These are phyloP conservation scores for Colletotrichum acutatum DNA, from an alignment of 2,329 filamentous ascomycete genomes.

Conservation along the genomic window DNA sequence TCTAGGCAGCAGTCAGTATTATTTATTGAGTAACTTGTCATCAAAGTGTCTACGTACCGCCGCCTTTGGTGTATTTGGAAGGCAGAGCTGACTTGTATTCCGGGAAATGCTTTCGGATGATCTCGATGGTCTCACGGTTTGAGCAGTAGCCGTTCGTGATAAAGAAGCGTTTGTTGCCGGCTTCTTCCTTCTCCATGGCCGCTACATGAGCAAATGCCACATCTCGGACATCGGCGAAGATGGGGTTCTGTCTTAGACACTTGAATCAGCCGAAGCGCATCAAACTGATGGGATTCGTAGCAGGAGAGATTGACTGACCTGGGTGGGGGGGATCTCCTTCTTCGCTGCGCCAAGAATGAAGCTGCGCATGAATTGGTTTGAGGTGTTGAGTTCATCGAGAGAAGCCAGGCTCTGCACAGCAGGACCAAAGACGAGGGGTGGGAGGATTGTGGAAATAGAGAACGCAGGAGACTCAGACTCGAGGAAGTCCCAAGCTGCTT, in stretches of 20 bases:
- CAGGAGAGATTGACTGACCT: background rate
- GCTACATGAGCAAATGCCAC: constrained; percentile 39
- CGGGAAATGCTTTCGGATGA: background rate
- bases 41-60: background rate
- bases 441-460: constrained; percentile 41
- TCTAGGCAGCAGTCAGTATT: background rate
- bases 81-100: background rate
- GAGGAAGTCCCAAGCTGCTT: constrained; percentile 46
- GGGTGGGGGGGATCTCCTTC: background rate
- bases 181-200: constrained; percentile 35
- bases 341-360: background rate
- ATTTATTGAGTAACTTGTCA: background rate
- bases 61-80: background rate
- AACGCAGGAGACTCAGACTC: constrained; percentile 45
- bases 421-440: constrained; percentile 6
- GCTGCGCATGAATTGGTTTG: constrained; percentile 22
- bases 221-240: constrained; percentile 40
- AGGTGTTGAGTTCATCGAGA: background rate
- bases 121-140: constrained; percentile 35
- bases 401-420: background rate
- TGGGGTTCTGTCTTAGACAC: background rate
- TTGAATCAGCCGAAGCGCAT: background rate
- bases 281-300: background rate
- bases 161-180: constrained; percentile 40
- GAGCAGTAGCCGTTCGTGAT: constrained; percentile 33